These are phyloP conservation scores for Oxalis stricta DNA, from an alignment of 441 rosid species.

Conservation along the genomic window DNA sequence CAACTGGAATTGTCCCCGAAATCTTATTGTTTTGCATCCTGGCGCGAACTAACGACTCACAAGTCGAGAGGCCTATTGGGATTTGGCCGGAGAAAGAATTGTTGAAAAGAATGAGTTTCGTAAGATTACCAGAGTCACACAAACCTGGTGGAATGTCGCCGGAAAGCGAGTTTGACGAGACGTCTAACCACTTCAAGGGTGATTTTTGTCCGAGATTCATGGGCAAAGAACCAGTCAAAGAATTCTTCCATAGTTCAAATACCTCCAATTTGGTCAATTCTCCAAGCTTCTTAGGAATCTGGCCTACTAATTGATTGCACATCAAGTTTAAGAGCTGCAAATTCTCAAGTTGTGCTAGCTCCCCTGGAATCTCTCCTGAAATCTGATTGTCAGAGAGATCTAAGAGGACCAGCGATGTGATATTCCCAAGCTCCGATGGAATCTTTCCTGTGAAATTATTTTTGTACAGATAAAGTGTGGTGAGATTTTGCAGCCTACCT, in stretches of 20 bases:
- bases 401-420: conserved; percentile 33
- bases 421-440: conserved; percentile 50
- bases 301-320: conserved; percentile 48
- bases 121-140: conserved; percentile 53
- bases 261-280: conserved; percentile 46
- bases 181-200: conserved; percentile 54
- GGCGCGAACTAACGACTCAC: conserved; percentile 54
- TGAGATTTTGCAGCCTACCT: conserved; percentile 37
- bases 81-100: conserved; percentile 50
- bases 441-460: conserved; percentile 45
- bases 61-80: conserved; percentile 36
- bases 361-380: conserved; percentile 45
- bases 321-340: conserved; percentile 62
- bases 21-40: conserved; percentile 58
- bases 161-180: conserved; percentile 54
- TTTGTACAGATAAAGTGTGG: conserved; percentile 47
- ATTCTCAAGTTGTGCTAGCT: conserved; percentile 32
- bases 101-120: conserved; percentile 71
- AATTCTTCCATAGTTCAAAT: conserved; percentile 66
- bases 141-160: conserved; percentile 51
- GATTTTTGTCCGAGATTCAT: conserved; percentile 40
- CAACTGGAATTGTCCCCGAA: conserved; percentile 52
- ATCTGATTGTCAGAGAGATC: conserved; percentile 68
- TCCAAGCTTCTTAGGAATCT: conserved; percentile 35
- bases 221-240: conserved; percentile 50